Percentiles rank a stretch among this genome's conserved stretches.
Evolutionary conservation across 1,284 basidiomycete species (phyloP).

Genomic region (Ustilago cynodontis): DNA sequence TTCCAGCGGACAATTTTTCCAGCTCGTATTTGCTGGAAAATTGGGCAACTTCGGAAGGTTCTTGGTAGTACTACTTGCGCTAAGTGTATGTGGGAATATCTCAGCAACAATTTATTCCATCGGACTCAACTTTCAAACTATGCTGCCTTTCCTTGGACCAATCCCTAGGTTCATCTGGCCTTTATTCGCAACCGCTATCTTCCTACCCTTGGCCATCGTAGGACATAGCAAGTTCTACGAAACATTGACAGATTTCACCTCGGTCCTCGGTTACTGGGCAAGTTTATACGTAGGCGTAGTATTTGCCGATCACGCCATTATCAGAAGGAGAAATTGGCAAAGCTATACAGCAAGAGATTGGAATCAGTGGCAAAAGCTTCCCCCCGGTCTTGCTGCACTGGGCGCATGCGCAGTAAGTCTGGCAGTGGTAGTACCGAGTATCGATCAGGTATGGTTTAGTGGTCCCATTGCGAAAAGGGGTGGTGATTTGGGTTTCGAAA

Average conservation of each 20-base stretch:
- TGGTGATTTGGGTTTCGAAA: constrained; percentile 71
- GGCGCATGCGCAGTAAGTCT: constrained; percentile 56
- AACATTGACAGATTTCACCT: constrained; percentile 74
- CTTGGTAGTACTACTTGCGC: constrained; percentile 82
- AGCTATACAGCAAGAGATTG: constrained; percentile 76
- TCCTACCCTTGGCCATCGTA: constrained; percentile 76
- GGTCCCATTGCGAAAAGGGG: constrained; percentile 63
- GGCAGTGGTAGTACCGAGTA: constrained; percentile 66
- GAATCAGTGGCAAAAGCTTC: constrained; percentile 74
- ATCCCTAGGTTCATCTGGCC: constrained; percentile 91
- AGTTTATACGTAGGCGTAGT: constrained; percentile 77
- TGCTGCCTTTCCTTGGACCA: constrained; percentile 80
- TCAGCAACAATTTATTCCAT: constrained; percentile 77
- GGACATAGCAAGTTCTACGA: constrained; percentile 77
- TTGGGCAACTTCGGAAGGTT: constrained; percentile 83
- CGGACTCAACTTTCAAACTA: constrained; percentile 61
- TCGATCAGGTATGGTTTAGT: constrained; percentile 66
- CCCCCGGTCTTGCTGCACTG: constrained; percentile 74
- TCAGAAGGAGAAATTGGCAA: constrained; percentile 72
- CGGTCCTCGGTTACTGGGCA: constrained; percentile 78
- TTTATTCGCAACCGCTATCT: constrained; percentile 81
- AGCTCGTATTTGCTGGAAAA: constrained; percentile 78
- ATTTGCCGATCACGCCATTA: constrained; percentile 76
- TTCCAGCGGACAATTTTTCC: constrained; percentile 78
- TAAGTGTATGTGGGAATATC: constrained; percentile 83